Evolutionary conservation across 192 early-diverging fungal genomes (phyloP).

Genomic region (Diversispora epigaea): DNA sequence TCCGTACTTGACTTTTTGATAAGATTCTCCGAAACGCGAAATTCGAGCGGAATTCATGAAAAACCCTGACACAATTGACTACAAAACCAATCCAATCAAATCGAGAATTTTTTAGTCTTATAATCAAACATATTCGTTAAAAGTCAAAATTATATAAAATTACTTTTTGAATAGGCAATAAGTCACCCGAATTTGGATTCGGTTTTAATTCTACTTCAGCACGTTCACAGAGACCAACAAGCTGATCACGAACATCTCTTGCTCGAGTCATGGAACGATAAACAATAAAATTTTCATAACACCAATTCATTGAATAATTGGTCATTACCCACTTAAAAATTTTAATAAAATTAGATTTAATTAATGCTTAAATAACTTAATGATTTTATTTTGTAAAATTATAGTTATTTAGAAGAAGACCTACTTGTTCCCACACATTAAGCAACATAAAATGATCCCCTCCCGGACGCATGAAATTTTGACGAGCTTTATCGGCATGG

Average conservation of each 20-base stretch:
- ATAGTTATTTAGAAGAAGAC: no score
- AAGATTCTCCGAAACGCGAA: slow-evolving; percentile 84
- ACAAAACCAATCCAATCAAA: neutral
- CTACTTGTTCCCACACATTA: slow-evolving; percentile 83
- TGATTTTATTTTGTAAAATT: no score
- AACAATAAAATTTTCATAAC: slow-evolving; percentile 97
- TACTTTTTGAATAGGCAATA: slow-evolving; percentile 82
- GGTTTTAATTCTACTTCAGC: slow-evolving; percentile 80
- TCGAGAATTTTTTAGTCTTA: neutral
- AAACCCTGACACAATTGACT: slow-evolving; percentile 87
- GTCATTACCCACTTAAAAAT: slow-evolving; percentile 73
- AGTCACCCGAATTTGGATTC: slow-evolving; percentile 85
- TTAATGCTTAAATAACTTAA: no score
- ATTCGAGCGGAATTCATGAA: slow-evolving; percentile 92
- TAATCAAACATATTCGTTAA: neutral
- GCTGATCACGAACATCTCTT: slow-evolving; percentile 91
- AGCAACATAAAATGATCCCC: slow-evolving; percentile 94
- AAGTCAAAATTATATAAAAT: neutral
- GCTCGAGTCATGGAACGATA: slow-evolving; percentile 86
- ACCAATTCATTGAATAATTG: slow-evolving; percentile 92
- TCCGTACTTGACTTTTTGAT: slow-evolving; percentile 77
- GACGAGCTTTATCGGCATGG: slow-evolving; percentile 90
- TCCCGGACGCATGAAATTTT: slow-evolving; percentile 84
- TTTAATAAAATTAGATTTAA: no score
- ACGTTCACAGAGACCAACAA: slow-evolving; percentile 88